Conservation (phyloP, 352 stramenopile species). For the Proteromonas lacertae region DNA sequence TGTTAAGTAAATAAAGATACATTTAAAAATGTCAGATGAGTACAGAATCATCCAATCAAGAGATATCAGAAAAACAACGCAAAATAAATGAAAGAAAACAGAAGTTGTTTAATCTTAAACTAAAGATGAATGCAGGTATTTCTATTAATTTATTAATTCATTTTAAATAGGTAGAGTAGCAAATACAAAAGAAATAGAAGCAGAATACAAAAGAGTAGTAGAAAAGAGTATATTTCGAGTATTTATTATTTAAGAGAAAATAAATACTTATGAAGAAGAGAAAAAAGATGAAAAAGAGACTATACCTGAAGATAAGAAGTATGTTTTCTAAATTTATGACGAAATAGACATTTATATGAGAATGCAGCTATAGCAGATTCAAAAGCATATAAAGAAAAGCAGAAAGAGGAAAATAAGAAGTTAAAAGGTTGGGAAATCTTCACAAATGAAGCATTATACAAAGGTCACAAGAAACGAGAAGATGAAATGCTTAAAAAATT, state of each 20-base stretch:
- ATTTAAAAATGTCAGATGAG: no score
- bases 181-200: constrained; percentile 13
- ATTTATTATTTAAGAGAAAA: constrained; percentile 5
- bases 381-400: not conserved
- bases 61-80: no score
- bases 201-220: not conserved
- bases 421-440: constrained; percentile 16
- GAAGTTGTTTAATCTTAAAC: no score
- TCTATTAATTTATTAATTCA: no score
- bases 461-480: constrained; percentile 17
- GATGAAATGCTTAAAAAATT: constrained; percentile 2
- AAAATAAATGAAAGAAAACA: no score
- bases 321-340: not conserved
- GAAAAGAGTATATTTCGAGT: constrained; percentile 7
- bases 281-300: constrained; percentile 1
- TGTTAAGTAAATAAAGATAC: no score
- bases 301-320: not conserved
- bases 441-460: constrained; percentile 9
- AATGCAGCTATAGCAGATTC: constrained; percentile 1
- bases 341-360: not conserved
- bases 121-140: no score
- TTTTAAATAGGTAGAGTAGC: no score
- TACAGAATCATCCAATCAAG: no score
- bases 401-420: constrained; percentile 4
- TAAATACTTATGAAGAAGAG: not conserved